Percentiles rank a stretch among this genome's conserved stretches.
Evolutionary conservation across 495 filamentous ascomycete species (phyloP).

Genomic region (Talaromyces stipitatus): DNA sequence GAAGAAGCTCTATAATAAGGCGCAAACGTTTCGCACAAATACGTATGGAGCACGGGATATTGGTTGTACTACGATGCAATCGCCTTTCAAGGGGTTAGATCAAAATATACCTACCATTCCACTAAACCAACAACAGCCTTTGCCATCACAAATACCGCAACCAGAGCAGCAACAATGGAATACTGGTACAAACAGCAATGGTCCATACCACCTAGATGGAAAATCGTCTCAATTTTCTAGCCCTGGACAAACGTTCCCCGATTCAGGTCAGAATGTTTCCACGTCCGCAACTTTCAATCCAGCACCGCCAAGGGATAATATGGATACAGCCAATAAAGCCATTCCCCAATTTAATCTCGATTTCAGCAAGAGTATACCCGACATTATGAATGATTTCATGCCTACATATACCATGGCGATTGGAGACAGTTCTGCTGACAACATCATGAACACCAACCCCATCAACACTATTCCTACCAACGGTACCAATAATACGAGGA

Average conservation of each 20-base stretch:
- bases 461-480: neutral
- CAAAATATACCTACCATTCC: neutral
- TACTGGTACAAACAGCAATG: neutral
- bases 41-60: constrained; percentile 21
- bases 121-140: neutral
- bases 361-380: constrained; percentile 21
- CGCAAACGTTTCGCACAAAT: constrained; percentile 29
- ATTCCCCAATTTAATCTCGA: constrained; percentile 18
- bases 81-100: no score
- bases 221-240: neutral
- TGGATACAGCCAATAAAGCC: neutral
- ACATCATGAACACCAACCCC: neutral
- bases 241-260: neutral
- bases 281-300: neutral
- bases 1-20: constrained; percentile 62
- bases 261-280: neutral
- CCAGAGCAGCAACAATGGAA: neutral
- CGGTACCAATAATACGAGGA: constrained; percentile 6
- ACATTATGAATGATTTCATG: constrained; percentile 23
- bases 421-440: neutral
- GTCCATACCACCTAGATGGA: neutral
- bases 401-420: constrained; percentile 22
- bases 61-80: neutral
- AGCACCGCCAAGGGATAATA: neutral
- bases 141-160: neutral